These are phyloP conservation scores for Teratosphaeria pseudoeucalypti DNA, from an alignment of 2,329 filamentous ascomycete genomes.

Conservation along the genomic window DNA sequence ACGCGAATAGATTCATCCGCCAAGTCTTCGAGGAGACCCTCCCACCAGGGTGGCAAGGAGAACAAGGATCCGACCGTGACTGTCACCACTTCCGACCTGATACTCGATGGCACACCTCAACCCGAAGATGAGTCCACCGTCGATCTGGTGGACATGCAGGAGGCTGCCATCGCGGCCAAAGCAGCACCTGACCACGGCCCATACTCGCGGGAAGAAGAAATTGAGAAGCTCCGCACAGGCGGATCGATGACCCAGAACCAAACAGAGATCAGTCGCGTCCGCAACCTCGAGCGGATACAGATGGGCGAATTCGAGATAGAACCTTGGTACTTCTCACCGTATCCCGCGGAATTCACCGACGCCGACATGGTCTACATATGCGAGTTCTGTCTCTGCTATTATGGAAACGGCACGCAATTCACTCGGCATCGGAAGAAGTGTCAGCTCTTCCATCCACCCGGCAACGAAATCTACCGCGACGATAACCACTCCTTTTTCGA, in stretches of 20 bases:
- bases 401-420: constrained; percentile 72
- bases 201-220: constrained; percentile 79
- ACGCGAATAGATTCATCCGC: constrained; percentile 40
- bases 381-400: constrained; percentile 93
- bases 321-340: constrained; percentile 98
- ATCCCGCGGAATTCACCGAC: constrained; percentile 78
- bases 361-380: constrained; percentile 91
- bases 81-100: constrained; percentile 33
- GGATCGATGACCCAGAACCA: constrained; percentile 99
- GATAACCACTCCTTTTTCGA: constrained; percentile 93
- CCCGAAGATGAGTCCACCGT: constrained; percentile 43
- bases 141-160: constrained; percentile 43
- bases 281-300: constrained; percentile 87
- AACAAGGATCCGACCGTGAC: constrained; percentile 41
- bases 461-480: constrained; percentile 96
- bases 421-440: constrained; percentile 81
- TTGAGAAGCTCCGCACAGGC: constrained; percentile 86
- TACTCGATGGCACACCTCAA: constrained; percentile 37
- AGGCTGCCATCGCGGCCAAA: constrained; percentile 44
- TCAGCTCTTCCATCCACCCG: constrained; percentile 80
- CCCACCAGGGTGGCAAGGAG: constrained; percentile 51
- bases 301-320: constrained; percentile 89
- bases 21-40: constrained; percentile 40
- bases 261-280: constrained; percentile 87
- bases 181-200: constrained; percentile 36